These are phyloP conservation scores for Elymus sibiricus DNA, from an alignment of 176 grass and related monocot genomes.

Conservation along the genomic window DNA sequence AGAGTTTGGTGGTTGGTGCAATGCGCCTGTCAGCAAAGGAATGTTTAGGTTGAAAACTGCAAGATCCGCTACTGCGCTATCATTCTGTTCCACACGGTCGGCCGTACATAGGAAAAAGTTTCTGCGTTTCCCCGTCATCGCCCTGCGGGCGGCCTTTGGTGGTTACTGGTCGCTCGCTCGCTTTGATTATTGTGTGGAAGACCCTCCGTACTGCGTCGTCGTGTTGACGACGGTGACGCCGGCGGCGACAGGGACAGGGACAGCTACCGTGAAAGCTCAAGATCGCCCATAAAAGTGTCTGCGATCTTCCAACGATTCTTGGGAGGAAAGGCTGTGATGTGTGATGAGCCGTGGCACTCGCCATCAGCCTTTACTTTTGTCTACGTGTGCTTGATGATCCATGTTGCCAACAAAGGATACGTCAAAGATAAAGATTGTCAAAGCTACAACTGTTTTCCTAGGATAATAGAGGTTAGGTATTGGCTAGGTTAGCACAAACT, in stretches of 20 bases:
- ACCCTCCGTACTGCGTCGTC: constrained; percentile 6
- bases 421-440: not conserved
- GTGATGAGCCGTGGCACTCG: not conserved
- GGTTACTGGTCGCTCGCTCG: not conserved
- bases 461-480: not conserved
- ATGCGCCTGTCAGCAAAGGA: constrained; percentile 22
- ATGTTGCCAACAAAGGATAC: not conserved
- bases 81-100: not conserved
- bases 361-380: constrained; percentile 33
- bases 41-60: constrained; percentile 46
- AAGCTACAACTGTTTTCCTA: constrained; percentile 21
- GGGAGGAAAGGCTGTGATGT: constrained; percentile 7
- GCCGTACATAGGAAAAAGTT: not conserved
- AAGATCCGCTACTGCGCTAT: constrained; percentile 21
- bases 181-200: constrained; percentile 27
- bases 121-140: constrained; percentile 1
- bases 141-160: not conserved
- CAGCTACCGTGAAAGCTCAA: constrained; percentile 7
- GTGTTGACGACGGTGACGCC: not conserved
- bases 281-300: constrained; percentile 5
- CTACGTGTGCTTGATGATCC: not conserved
- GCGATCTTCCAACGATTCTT: constrained; percentile 15
- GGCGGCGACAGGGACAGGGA: constrained; percentile 30
- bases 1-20: constrained; percentile 8
- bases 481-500: not conserved